A percentile compares a stretch with the other conserved stretches of the same genome.
Conservation (phyloP, 2,329 filamentous ascomycete species). For the Fusarium secorum region DNA sequence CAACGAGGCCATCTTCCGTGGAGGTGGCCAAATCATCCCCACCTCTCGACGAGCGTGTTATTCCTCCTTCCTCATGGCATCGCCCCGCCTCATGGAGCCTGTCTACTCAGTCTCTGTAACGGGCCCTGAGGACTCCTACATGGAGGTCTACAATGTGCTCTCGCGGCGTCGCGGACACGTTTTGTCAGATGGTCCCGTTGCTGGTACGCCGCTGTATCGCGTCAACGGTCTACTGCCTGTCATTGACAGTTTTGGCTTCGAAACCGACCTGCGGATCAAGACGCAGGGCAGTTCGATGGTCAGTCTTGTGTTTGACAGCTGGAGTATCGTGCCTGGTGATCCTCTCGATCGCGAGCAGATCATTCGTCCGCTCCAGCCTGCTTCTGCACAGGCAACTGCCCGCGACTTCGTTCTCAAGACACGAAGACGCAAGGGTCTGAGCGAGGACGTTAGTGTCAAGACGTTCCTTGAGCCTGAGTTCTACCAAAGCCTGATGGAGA, state of each 20-base stretch:
- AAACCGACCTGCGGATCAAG: slow-evolving; percentile 95
- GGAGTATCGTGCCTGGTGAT: slow-evolving; percentile 95
- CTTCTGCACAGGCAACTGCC: slow-evolving; percentile 85
- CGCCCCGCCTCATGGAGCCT: slow-evolving; percentile 94
- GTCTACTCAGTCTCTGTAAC: slow-evolving; percentile 93
- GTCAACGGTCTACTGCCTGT: slow-evolving; percentile 92
- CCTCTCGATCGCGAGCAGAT: slow-evolving; percentile 89
- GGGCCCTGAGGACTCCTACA: slow-evolving; percentile 87
- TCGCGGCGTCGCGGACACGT: slow-evolving; percentile 90
- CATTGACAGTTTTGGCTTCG: slow-evolving; percentile 97
- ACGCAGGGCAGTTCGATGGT: slow-evolving; percentile 93
- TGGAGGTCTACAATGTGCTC: slow-evolving; percentile 89
- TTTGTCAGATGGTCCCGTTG: slow-evolving; percentile 90
- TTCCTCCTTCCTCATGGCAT: slow-evolving; percentile 96
- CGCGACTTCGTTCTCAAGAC: slow-evolving; percentile 98
- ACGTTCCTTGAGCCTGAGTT: slow-evolving; percentile 97
- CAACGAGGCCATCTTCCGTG: slow-evolving; percentile 89
- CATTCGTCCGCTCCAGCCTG: slow-evolving; percentile 84
- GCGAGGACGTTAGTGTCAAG: slow-evolving; percentile 93
- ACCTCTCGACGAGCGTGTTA: slow-evolving; percentile 93
- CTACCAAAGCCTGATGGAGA: slow-evolving; percentile 86
- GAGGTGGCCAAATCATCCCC: slow-evolving; percentile 96
- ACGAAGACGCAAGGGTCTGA: slow-evolving; percentile 87
- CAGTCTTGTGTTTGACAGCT: slow-evolving; percentile 92
- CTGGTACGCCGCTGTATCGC: slow-evolving; percentile 91